phyloP scores from a whole-genome alignment of 2,329 filamentous ascomycete species.

The Purpureocillium takamizusanense region DNA sequence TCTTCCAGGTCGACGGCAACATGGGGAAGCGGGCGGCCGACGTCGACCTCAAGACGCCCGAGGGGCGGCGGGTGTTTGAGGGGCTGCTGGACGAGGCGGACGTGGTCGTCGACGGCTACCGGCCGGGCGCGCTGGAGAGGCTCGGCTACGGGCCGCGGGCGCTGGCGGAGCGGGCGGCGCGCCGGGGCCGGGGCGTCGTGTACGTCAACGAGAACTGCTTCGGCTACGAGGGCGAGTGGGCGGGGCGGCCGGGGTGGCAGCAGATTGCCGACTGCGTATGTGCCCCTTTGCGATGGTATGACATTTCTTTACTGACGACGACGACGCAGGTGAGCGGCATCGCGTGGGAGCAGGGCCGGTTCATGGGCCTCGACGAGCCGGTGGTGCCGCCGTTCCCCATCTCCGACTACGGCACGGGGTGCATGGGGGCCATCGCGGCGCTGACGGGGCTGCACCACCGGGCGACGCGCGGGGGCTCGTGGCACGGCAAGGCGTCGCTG shows the following conservation, averaged over 20 bases:
- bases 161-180: conserved; percentile 41
- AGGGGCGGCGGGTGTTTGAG: conserved; percentile 48
- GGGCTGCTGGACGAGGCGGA: conserved; percentile 52
- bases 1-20: conserved; percentile 66
- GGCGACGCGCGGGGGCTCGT: conserved; percentile 55
- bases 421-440: conserved; percentile 60
- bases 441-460: conserved; percentile 54
- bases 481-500: conserved; percentile 54
- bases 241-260: conserved; percentile 58
- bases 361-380: conserved; percentile 53
- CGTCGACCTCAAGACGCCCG: conserved; percentile 48
- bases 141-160: conserved; percentile 53
- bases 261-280: conserved; percentile 57
- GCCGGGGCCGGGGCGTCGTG: conserved; percentile 52
- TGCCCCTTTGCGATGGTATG: too few species aligned
- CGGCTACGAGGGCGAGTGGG: conserved; percentile 52
- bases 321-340: conserved; percentile 39
- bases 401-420: conserved; percentile 62
- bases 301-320: background rate
- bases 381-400: conserved; percentile 58
- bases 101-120: conserved; percentile 59
- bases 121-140: conserved; percentile 54
- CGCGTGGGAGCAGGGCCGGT: conserved; percentile 52
- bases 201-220: conserved; percentile 68
- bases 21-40: conserved; percentile 60